Percentiles rank a stretch among this genome's conserved stretches.
phyloP scores from a whole-genome alignment of 805 yeast genomes.

The Kregervanrija fluxuum region DNA sequence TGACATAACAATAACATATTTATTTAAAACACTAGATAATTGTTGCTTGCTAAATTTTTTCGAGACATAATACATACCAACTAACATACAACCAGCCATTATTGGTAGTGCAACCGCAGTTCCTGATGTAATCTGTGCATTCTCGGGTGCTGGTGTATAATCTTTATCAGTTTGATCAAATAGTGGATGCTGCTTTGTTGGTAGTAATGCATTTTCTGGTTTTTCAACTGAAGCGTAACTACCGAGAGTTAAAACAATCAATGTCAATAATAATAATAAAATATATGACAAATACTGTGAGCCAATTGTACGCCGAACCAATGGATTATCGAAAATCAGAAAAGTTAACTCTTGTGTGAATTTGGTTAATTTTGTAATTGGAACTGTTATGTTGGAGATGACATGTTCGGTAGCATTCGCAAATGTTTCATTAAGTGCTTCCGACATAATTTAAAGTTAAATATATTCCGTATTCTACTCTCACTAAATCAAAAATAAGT shows the following conservation, averaged over 20 bases:
- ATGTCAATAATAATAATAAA: slow-evolving; percentile 13
- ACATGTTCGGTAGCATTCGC: too few species aligned
- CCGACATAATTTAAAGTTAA: too few species aligned
- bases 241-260: slow-evolving; percentile 26
- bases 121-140: slow-evolving; percentile 19
- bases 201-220: slow-evolving; percentile 25
- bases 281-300: slow-evolving; percentile 14
- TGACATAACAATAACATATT: slow-evolving; percentile 30
- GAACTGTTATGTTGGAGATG: not conserved
- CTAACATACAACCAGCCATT: slow-evolving; percentile 32
- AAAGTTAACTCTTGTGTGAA: slow-evolving; percentile 16
- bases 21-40: slow-evolving; percentile 28
- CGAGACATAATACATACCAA: slow-evolving; percentile 31
- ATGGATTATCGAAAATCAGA: slow-evolving; percentile 13
- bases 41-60: slow-evolving; percentile 26
- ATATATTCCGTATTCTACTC: too few species aligned
- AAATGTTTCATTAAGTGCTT: too few species aligned
- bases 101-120: slow-evolving; percentile 38
- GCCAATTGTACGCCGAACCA: slow-evolving; percentile 9
- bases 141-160: slow-evolving; percentile 9
- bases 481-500: too few species aligned
- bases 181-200: slow-evolving; percentile 30
- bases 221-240: slow-evolving; percentile 28
- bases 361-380: not conserved
- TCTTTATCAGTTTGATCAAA: slow-evolving; percentile 38